A percentile compares a stretch with the other conserved stretches of the same genome.
phyloP scores from a whole-genome alignment of 345 rosid genomes.

The Eucalyptus curtisii region DNA sequence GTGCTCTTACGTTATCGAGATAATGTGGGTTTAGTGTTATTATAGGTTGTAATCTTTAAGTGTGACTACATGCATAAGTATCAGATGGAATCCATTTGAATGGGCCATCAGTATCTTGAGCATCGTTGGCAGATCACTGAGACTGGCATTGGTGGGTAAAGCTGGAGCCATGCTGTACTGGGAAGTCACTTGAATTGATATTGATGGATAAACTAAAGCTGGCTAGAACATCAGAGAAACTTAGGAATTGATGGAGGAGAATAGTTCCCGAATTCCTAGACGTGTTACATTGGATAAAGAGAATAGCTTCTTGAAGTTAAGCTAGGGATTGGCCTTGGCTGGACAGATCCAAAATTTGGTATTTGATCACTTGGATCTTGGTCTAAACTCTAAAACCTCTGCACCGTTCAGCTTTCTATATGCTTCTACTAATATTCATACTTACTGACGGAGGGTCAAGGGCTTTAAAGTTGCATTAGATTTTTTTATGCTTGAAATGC shows the following conservation, averaged over 20 bases:
- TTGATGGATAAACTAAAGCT: neutral
- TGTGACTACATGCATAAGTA: neutral
- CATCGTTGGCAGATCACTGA: neutral
- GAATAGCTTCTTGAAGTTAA: neutral
- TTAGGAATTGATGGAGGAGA: neutral
- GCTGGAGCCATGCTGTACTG: neutral
- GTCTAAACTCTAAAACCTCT: neutral
- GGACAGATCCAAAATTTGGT: neutral
- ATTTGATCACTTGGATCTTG: neutral
- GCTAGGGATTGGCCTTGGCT: neutral
- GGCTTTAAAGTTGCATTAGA: neutral
- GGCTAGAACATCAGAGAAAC: neutral
- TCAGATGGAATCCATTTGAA: neutral
- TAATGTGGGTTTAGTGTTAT: neutral
- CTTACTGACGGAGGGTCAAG: neutral
- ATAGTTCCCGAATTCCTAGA: neutral
- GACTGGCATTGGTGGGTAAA: neutral
- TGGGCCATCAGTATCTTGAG: neutral
- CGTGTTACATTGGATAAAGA: neutral
- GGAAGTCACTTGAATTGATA: neutral
- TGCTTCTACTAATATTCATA: neutral
- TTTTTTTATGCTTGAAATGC: neutral
- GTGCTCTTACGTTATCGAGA: neutral
- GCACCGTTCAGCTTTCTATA: neutral
- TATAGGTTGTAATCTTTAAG: neutral